These are phyloP conservation scores for Cucurbita argyrosperma DNA, from an alignment of 306 rosid species.

Conservation along the genomic window DNA sequence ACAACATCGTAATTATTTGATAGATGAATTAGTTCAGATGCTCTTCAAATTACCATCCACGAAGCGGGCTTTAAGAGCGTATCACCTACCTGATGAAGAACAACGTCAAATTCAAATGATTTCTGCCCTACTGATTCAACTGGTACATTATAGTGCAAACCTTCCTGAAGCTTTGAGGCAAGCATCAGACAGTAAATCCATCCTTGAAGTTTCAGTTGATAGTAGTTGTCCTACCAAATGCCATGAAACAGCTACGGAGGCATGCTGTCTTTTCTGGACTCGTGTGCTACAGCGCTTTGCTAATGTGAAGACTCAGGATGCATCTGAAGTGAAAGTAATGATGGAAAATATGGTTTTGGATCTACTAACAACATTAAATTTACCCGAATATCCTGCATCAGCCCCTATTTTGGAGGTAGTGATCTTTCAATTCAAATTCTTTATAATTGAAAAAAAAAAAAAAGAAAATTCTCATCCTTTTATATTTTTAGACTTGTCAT, in stretches of 20 bases:
- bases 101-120: conserved; percentile 97
- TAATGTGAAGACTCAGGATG: conserved; percentile 72
- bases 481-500: neutral
- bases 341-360: conserved; percentile 90
- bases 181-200: conserved; percentile 47
- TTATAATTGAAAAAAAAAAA: neutral
- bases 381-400: conserved; percentile 97
- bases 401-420: conserved; percentile 82
- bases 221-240: conserved; percentile 51
- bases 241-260: conserved; percentile 57
- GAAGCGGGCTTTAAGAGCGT: conserved; percentile 79
- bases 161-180: conserved; percentile 77
- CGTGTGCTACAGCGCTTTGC: conserved; percentile 87
- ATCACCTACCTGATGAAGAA: conserved; percentile 85
- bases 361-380: conserved; percentile 67
- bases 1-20: conserved; percentile 79
- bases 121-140: conserved; percentile 82
- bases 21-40: conserved; percentile 82
- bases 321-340: conserved; percentile 69
- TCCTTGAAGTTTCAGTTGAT: conserved; percentile 64
- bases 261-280: conserved; percentile 80
- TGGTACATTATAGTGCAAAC: conserved; percentile 83
- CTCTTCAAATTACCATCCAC: conserved; percentile 80
- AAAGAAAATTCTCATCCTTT: neutral
- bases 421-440: neutral